These are phyloP conservation scores for Colletotrichum zoysiae DNA, from an alignment of 2,329 filamentous ascomycete genomes.

Conservation along the genomic window DNA sequence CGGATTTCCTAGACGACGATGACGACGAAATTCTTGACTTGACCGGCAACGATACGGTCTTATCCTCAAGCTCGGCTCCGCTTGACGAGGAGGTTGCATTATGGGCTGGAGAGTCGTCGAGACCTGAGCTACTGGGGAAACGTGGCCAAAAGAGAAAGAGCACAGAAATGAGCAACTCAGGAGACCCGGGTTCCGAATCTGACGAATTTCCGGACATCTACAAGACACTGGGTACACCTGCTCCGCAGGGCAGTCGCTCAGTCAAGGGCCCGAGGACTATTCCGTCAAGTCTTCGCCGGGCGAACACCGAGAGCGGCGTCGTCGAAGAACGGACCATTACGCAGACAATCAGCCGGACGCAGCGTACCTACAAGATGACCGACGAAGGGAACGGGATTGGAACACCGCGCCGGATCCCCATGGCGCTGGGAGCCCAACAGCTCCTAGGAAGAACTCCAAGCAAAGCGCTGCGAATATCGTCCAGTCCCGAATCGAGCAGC, in stretches of 20 bases:
- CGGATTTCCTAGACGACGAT: conserved; percentile 44
- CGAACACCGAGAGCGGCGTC: conserved; percentile 33
- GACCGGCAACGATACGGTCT: conserved; percentile 51
- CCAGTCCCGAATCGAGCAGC: conserved; percentile 42
- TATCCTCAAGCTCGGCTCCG: conserved; percentile 52
- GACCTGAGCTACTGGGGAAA: conserved; percentile 53
- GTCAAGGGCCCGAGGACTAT: conserved; percentile 35
- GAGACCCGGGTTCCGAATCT: conserved; percentile 51
- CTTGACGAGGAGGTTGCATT: conserved; percentile 55
- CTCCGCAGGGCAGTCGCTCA: conserved; percentile 49
- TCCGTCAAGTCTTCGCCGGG: conserved; percentile 28
- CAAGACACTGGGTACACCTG: conserved; percentile 59
- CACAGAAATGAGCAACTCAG: conserved; percentile 56
- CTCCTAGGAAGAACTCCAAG: conserved; percentile 42
- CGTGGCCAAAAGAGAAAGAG: conserved; percentile 67
- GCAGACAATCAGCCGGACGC: conserved; percentile 44
- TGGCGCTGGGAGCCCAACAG: conserved; percentile 19
- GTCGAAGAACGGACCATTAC: conserved; percentile 44
- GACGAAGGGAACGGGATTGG: conserved; percentile 22
- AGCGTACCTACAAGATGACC: conserved; percentile 41
- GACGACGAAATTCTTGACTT: conserved; percentile 53
- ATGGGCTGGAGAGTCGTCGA: conserved; percentile 58
- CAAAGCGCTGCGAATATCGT: conserved; percentile 42
- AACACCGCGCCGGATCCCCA: conserved; percentile 30
- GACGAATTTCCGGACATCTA: conserved; percentile 68